A percentile compares a stretch with the other conserved stretches of the same genome.
Conservation (phyloP, 192 early-diverging fungal species). For the Chytriomyces hyalinus region DNA sequence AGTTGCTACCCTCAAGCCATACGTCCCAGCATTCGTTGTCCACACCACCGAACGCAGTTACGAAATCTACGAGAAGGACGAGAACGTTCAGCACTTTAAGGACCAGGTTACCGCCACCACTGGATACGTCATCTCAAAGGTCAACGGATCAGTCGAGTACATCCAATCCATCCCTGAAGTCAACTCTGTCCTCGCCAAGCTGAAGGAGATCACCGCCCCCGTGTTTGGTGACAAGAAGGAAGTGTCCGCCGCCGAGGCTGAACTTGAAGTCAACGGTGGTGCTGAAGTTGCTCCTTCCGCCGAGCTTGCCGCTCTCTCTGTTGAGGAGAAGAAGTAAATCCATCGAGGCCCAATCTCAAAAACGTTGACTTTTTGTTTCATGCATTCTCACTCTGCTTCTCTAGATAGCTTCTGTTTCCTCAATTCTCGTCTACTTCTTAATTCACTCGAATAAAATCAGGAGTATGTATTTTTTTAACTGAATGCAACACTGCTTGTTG, state of each 20-base stretch:
- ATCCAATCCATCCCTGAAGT: constrained; percentile 51
- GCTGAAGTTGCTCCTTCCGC: constrained; percentile 4
- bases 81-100: constrained; percentile 37
- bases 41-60: constrained; percentile 54
- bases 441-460: too few relatives aligned
- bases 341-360: background rate
- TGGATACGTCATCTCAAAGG: constrained; percentile 56
- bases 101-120: constrained; percentile 41
- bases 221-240: constrained; percentile 30
- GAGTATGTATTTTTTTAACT: too few relatives aligned
- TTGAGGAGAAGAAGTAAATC: too few relatives aligned
- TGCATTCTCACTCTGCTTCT: background rate
- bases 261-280: constrained; percentile 12
- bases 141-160: constrained; percentile 53
- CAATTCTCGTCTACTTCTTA: too few relatives aligned
- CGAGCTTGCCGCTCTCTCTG: background rate
- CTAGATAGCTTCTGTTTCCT: too few relatives aligned
- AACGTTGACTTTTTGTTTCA: background rate
- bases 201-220: constrained; percentile 46
- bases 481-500: too few relatives aligned
- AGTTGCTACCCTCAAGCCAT: constrained; percentile 48
- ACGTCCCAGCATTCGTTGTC: constrained; percentile 56
- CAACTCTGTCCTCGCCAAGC: constrained; percentile 48
- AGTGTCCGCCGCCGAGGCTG: constrained; percentile 9
- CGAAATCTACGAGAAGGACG: constrained; percentile 47